phyloP scores from a whole-genome alignment of 805 yeast genomes.

The Torulaspora gathmanii region DNA sequence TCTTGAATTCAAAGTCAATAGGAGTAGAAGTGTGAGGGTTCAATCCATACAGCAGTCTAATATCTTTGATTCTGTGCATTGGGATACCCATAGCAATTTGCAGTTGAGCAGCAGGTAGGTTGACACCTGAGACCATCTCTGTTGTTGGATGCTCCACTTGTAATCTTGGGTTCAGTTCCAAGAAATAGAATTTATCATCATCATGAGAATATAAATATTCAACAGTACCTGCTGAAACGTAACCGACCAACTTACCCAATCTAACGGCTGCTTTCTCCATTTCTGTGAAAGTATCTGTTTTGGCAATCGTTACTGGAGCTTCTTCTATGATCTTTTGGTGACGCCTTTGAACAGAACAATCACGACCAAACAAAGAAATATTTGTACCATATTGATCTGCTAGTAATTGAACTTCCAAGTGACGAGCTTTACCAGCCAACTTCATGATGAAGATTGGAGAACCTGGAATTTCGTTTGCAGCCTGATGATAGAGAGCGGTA shows the following conservation, averaged over 20 bases:
- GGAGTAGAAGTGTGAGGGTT: conserved; percentile 90
- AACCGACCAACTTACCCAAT: conserved; percentile 93
- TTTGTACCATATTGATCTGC: conserved; percentile 99
- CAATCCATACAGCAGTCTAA: conserved; percentile 87
- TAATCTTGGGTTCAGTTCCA: conserved; percentile 95
- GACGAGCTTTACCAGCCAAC: conserved; percentile 96
- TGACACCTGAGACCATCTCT: conserved; percentile 98
- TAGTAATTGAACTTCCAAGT: conserved; percentile 92
- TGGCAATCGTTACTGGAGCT: conserved; percentile 97
- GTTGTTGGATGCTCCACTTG: conserved; percentile 99
- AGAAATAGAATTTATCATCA: conserved; percentile 91
- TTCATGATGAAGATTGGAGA: conserved; percentile 98
- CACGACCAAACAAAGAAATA: conserved; percentile 96
- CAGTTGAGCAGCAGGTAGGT: conserved; percentile 95
- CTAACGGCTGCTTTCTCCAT: conserved; percentile 99
- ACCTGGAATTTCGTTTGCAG: conserved; percentile 96
- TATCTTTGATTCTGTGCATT: conserved; percentile 88
- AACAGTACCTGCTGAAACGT: conserved; percentile 98
- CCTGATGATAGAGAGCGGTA: conserved; percentile 75
- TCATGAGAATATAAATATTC: conserved; percentile 93
- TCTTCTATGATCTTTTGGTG: conserved; percentile 99
- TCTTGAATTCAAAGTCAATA: conserved; percentile 83
- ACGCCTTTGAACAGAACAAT: conserved; percentile 99
- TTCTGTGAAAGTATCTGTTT: conserved; percentile 70
- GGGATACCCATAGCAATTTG: conserved; percentile 99